Evolutionary conservation across 495 filamentous ascomycete genomes (phyloP).

Genomic region (Penicillium tannophilum): DNA sequence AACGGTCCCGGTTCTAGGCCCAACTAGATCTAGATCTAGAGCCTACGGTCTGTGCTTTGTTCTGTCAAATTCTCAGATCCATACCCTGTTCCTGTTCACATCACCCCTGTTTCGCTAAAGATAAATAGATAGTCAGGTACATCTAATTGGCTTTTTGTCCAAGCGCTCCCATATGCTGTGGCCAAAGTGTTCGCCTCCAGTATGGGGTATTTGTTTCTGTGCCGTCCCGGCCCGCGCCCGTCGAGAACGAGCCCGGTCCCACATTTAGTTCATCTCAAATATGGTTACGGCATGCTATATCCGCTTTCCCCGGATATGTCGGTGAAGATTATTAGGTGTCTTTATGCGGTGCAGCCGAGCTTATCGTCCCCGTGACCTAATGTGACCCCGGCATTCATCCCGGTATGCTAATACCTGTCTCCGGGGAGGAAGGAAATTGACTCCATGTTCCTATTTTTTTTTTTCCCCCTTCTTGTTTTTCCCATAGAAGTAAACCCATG

Average conservation of each 20-base stretch:
- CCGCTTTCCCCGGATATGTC: conserved; percentile 1
- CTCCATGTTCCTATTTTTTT: neutral
- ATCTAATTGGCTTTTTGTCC: neutral
- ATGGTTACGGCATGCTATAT: neutral
- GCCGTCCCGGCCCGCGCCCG: conserved; percentile 2
- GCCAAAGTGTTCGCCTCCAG: neutral
- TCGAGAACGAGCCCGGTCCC: neutral
- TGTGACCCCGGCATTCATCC: neutral
- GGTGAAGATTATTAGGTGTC: neutral
- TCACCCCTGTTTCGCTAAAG: neutral
- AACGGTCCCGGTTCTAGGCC: conserved; percentile 3
- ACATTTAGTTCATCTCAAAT: neutral
- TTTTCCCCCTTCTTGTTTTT: too few species aligned
- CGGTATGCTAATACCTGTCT: neutral
- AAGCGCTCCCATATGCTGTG: neutral
- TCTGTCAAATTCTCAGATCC: neutral
- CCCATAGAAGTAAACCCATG: too few species aligned
- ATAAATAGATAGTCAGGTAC: neutral
- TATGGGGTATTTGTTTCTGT: neutral
- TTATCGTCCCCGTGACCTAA: neutral
- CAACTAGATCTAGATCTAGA: conserved; percentile 4
- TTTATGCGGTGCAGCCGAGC: neutral
- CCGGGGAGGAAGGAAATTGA: neutral
- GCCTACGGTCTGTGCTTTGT: neutral
- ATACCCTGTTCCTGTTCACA: neutral